Percentiles rank a stretch among this genome's conserved stretches.
These are phyloP conservation scores for Pelargonium nanum DNA, from an alignment of 345 rosid species.

Conservation along the genomic window DNA sequence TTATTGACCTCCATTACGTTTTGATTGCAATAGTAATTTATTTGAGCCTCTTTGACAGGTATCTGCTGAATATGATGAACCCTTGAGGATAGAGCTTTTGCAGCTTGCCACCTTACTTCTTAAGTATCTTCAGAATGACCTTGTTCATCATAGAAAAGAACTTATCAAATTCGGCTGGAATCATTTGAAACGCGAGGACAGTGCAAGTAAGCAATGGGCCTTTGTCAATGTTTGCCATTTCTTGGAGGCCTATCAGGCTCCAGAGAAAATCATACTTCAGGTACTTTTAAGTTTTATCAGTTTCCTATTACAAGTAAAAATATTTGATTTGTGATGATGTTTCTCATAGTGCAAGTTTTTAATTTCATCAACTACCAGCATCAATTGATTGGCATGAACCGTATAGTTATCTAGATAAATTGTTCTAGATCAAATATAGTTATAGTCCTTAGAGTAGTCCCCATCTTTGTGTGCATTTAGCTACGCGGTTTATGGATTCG, in stretches of 20 bases:
- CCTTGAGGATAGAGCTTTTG: constrained; percentile 94
- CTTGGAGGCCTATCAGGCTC: constrained; percentile 98
- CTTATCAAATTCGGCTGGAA: constrained; percentile 99
- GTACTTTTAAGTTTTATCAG: constrained; percentile 22
- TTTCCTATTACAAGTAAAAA: neutral
- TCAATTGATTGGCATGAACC: too few relatives aligned
- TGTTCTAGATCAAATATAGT: neutral
- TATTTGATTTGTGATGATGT: too few relatives aligned
- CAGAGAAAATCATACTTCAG: constrained; percentile 98
- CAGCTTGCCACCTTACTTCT: constrained; percentile 96
- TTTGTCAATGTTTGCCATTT: constrained; percentile 99
- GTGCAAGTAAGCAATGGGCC: constrained; percentile 99
- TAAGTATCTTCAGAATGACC: constrained; percentile 87
- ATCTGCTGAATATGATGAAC: constrained; percentile 96
- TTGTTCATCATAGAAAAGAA: constrained; percentile 95
- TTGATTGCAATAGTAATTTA: too few relatives aligned
- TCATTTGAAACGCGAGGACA: constrained; percentile 98
- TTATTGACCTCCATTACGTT: neutral
- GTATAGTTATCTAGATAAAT: neutral
- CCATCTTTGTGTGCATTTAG: neutral
- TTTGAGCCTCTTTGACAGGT: constrained; percentile 35
- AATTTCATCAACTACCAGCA: too few relatives aligned
- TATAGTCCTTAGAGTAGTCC: neutral
- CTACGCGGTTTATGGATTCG: neutral
- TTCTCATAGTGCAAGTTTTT: too few relatives aligned